Conservation (phyloP, 2,329 filamentous ascomycete genomes). For the Aspergillus uvarum region DNA sequence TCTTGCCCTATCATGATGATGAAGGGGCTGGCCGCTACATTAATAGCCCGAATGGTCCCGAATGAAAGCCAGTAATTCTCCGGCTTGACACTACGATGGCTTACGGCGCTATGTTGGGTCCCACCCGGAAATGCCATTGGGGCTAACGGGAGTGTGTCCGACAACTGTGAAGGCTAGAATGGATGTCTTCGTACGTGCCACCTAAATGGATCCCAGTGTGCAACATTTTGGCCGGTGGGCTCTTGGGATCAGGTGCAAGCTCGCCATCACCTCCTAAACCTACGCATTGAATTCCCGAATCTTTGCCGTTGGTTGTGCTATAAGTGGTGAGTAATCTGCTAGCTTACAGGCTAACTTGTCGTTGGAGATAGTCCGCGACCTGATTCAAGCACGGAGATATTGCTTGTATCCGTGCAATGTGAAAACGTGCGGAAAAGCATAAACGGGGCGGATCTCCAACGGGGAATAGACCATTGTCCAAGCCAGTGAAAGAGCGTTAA, state of each 20-base stretch:
- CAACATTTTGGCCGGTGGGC: conserved; percentile 4
- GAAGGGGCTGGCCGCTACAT: conserved; percentile 19
- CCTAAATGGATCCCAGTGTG: background rate
- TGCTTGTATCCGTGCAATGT: background rate
- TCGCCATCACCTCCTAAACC: background rate
- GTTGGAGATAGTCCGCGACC: background rate
- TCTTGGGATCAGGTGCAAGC: conserved; percentile 1
- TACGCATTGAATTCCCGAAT: background rate
- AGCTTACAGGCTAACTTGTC: too few relatives aligned
- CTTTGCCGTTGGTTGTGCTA: background rate
- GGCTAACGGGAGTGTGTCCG: conserved; percentile 2
- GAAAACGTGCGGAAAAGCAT: background rate
- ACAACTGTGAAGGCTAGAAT: background rate
- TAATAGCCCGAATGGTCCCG: conserved; percentile 14
- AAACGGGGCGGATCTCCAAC: background rate
- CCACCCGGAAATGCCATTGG: conserved; percentile 13
- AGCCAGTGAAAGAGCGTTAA: conserved; percentile 2
- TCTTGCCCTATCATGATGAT: background rate
- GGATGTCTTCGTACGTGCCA: conserved; percentile 6
- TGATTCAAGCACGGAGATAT: background rate
- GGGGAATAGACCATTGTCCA: conserved; percentile 5
- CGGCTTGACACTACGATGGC: conserved; percentile 16
- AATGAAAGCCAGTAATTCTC: conserved; percentile 24
- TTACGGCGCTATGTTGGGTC: conserved; percentile 10
- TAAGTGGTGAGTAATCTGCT: background rate